A percentile compares a stretch with the other conserved stretches of the same genome.
phyloP scores from a whole-genome alignment of 2,329 filamentous ascomycete species.

The Diplodia scrobiculata region DNA sequence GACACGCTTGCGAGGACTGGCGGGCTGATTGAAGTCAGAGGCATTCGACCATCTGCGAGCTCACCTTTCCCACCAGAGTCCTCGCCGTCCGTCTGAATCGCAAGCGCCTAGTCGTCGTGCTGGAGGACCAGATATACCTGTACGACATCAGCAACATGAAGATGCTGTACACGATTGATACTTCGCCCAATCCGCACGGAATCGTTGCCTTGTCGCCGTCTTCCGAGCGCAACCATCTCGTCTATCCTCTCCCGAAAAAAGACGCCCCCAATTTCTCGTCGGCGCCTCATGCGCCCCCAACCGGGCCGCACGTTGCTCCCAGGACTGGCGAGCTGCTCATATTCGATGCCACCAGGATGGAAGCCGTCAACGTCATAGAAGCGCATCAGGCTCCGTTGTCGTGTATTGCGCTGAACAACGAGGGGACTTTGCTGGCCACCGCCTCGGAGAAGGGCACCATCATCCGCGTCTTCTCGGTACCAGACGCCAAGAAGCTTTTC shows the following conservation, averaged over 20 bases:
- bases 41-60: slow-evolving; percentile 90
- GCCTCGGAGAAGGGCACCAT: slow-evolving; percentile 98
- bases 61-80: slow-evolving; percentile 96
- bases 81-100: slow-evolving; percentile 91
- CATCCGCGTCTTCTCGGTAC: slow-evolving; percentile 91
- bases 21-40: slow-evolving; percentile 49
- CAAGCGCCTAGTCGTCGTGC: slow-evolving; percentile 87
- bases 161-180: slow-evolving; percentile 86
- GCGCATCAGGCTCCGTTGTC: slow-evolving; percentile 90
- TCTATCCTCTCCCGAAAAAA: slow-evolving; percentile 81
- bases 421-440: slow-evolving; percentile 88
- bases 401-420: slow-evolving; percentile 86
- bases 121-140: slow-evolving; percentile 95
- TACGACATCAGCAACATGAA: slow-evolving; percentile 99
- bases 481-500: slow-evolving; percentile 87
- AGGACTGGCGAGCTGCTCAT: slow-evolving; percentile 91
- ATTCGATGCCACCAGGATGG: slow-evolving; percentile 84
- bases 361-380: slow-evolving; percentile 93
- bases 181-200: slow-evolving; percentile 85
- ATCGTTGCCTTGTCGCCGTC: slow-evolving; percentile 93
- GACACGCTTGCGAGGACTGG: slow-evolving; percentile 27
- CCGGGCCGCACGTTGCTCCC: slow-evolving; percentile 70
- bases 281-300: slow-evolving; percentile 80
- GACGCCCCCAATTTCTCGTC: slow-evolving; percentile 50
- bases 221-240: slow-evolving; percentile 93